Base-by-base conservation (phyloP, 345 rosid genomes). In the Hevea brasiliensis region DNA sequence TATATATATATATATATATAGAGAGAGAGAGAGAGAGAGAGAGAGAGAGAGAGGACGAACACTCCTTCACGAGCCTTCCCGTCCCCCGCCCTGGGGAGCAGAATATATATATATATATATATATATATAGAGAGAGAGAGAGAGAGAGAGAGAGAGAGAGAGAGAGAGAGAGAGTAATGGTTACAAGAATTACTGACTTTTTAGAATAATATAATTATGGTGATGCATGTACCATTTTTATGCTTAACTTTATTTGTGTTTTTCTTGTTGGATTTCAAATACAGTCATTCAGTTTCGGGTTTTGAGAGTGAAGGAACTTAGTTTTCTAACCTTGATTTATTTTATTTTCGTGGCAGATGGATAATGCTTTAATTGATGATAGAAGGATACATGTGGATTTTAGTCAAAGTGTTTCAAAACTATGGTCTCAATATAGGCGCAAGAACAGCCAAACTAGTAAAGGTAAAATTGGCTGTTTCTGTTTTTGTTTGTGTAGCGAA, bases 351-450 rank as follows among this genome's bases (percentile, higher is more conserved):
- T 76, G 68, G 75, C 86, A 92, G 98, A 92, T 95, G 98, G 97
- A 92, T 79, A 95, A 95, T 83, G 97, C 96, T 73, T 84, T 95
- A 82, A 95, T 95, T 70, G 99, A 95, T 67, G 99, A 95, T 82
- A 84, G 99, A 85, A 89, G 99, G 83, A 86, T 95, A 81, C 94
- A 92, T 81, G 98, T 92, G 61, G 98, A 92, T 83, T 95, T 95
- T 71, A 95, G 99, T 85, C 98, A 95, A 72, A 92, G 98, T 86
- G 98, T 95, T 70, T 75, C 99, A 60, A 91, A 85, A 78, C 92
- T 88, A 71, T 92, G 97, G 98, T 79, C 87, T 72, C 93, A 89
- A 69, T 95, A 75, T 81, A 80, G 88, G 78, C 88, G 86, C 72
- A 92, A 81, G 81, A 87, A 75, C 80, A 78, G 80, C 48, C 90